Percentiles rank a stretch among this genome's conserved stretches.
Conservation (phyloP, 2,329 filamentous ascomycete species). For the Aphanocladium album region DNA sequence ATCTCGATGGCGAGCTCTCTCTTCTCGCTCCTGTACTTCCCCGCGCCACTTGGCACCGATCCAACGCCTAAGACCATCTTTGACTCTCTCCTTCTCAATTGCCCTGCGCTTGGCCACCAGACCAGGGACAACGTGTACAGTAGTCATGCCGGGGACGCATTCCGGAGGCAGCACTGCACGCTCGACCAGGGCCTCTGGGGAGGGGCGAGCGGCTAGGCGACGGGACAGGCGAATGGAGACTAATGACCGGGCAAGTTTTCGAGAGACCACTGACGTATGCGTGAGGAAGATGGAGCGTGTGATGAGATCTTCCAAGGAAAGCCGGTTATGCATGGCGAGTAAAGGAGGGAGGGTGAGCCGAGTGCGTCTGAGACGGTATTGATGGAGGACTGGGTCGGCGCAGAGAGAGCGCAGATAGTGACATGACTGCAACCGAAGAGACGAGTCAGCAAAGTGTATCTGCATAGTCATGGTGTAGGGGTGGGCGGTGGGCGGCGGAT, state of each 20-base stretch:
- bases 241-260: constrained; percentile 57
- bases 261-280: constrained; percentile 59
- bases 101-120: constrained; percentile 58
- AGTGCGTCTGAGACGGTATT: constrained; percentile 53
- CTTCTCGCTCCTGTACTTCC: constrained; percentile 45
- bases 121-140: constrained; percentile 48
- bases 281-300: constrained; percentile 62
- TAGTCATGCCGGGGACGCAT: constrained; percentile 46
- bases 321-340: constrained; percentile 52
- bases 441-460: constrained; percentile 11
- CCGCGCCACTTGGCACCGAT: constrained; percentile 54
- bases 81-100: constrained; percentile 62
- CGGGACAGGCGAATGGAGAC: constrained; percentile 61
- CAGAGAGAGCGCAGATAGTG: constrained; percentile 59
- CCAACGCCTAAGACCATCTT: constrained; percentile 61
- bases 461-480: neutral
- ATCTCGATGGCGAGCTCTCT: constrained; percentile 42
- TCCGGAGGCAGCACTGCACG: constrained; percentile 61
- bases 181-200: constrained; percentile 55
- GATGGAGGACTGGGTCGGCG: constrained; percentile 60
- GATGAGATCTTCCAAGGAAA: constrained; percentile 58
- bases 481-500: neutral
- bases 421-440: constrained; percentile 42
- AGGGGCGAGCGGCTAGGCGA: constrained; percentile 55
- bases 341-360: constrained; percentile 50